These are phyloP conservation scores for Leccinum uliginosum DNA, from an alignment of 768 basidiomycete species.

Conservation along the genomic window DNA sequence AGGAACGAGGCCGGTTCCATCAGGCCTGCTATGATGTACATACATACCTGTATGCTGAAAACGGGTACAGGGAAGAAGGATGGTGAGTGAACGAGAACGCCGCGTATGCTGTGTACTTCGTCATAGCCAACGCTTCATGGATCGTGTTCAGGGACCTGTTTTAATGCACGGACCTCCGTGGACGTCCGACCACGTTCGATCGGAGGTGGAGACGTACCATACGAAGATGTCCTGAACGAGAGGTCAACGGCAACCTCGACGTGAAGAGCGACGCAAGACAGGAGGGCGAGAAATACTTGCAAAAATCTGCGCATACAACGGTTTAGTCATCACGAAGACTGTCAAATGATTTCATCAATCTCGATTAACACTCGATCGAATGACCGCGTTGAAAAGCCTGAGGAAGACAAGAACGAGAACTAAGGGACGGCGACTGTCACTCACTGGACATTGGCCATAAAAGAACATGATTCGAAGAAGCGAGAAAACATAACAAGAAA, in stretches of 20 bases:
- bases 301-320: background rate
- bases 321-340: background rate
- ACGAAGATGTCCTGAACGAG: background rate
- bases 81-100: background rate
- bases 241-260: background rate
- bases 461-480: background rate
- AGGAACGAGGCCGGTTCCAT: background rate
- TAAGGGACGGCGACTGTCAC: background rate
- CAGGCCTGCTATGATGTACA: background rate
- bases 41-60: background rate
- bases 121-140: background rate
- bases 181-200: background rate
- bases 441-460: background rate
- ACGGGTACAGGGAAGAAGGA: background rate
- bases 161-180: background rate
- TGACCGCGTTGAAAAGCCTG: background rate
- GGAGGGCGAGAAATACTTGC: background rate
- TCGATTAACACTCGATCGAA: background rate
- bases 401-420: background rate
- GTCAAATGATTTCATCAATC: background rate
- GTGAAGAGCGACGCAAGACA: background rate
- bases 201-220: background rate
- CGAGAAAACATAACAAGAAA: background rate
- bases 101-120: background rate
- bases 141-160: background rate